Evolutionary conservation across 2,329 filamentous ascomycete species (phyloP).

Genomic region (Cytospora leucostoma): DNA sequence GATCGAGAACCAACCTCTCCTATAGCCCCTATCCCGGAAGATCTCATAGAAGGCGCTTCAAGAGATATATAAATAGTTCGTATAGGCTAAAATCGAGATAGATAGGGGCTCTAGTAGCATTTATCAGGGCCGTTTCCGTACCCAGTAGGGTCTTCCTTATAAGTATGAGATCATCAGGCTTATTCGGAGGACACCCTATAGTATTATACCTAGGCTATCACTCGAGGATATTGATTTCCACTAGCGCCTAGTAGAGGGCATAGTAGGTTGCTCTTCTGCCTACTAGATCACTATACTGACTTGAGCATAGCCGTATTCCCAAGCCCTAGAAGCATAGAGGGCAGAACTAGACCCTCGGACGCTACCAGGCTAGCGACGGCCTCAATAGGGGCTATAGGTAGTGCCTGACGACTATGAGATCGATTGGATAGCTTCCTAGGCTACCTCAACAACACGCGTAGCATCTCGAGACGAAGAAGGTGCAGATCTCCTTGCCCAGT

Average conservation of each 20-base stretch:
- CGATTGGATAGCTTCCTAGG: neutral
- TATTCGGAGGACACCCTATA: neutral
- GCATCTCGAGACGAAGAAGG: neutral
- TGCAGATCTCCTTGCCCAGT: no score
- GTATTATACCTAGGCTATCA: neutral
- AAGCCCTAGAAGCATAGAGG: neutral
- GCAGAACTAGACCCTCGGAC: neutral
- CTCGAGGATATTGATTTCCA: neutral
- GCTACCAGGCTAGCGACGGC: neutral
- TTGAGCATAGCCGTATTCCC: neutral
- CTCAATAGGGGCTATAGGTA: neutral
- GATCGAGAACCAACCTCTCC: neutral
- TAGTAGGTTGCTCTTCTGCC: neutral
- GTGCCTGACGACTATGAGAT: neutral
- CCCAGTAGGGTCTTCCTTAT: neutral
- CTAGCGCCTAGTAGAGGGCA: neutral
- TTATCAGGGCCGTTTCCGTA: no score
- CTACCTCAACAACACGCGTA: no score
- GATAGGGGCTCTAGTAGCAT: no score
- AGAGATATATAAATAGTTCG: neutral
- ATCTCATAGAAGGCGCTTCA: neutral
- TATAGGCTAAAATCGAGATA: neutral
- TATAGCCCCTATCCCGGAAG: neutral
- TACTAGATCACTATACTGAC: neutral
- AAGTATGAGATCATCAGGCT: neutral